Conservation (phyloP, 2,329 filamentous ascomycete genomes). For the Alternaria dauci region DNA sequence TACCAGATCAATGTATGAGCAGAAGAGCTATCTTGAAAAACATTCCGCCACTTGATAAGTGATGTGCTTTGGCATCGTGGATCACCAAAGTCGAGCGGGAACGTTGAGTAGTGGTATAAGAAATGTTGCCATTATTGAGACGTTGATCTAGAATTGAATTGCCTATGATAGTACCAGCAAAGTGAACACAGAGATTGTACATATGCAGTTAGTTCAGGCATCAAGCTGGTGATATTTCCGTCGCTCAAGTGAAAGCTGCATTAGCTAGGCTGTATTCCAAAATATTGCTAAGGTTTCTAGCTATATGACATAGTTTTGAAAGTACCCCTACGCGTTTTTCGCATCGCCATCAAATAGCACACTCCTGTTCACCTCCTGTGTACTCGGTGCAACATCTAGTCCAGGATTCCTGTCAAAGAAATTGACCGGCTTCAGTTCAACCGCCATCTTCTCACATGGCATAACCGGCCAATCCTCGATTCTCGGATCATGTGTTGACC, state of each 20-base stretch:
- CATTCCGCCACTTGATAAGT: too few relatives aligned
- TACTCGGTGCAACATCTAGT: constrained; percentile 31
- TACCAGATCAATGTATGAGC: too few relatives aligned
- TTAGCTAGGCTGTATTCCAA: neutral
- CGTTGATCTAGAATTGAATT: neutral
- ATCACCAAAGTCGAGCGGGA: neutral
- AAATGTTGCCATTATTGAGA: neutral
- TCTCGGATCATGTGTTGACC: constrained; percentile 40
- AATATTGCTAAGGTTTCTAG: neutral
- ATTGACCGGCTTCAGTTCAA: constrained; percentile 35
- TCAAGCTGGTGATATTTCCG: neutral
- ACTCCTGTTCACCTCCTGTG: constrained; percentile 25
- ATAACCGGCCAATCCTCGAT: constrained; percentile 46
- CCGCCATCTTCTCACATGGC: constrained; percentile 38
- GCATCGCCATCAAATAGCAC: constrained; percentile 17
- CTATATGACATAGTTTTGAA: neutral
- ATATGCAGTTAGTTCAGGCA: neutral
- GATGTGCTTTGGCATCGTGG: too few relatives aligned
- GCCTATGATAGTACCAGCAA: neutral
- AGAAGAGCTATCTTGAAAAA: too few relatives aligned
- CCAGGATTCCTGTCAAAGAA: constrained; percentile 38
- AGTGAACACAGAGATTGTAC: neutral
- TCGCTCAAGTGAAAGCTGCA: neutral
- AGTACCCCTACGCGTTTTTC: neutral
- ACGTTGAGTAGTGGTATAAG: neutral